phyloP scores from a whole-genome alignment of 2,329 filamentous ascomycete genomes.

The Claviceps fusiformis region DNA sequence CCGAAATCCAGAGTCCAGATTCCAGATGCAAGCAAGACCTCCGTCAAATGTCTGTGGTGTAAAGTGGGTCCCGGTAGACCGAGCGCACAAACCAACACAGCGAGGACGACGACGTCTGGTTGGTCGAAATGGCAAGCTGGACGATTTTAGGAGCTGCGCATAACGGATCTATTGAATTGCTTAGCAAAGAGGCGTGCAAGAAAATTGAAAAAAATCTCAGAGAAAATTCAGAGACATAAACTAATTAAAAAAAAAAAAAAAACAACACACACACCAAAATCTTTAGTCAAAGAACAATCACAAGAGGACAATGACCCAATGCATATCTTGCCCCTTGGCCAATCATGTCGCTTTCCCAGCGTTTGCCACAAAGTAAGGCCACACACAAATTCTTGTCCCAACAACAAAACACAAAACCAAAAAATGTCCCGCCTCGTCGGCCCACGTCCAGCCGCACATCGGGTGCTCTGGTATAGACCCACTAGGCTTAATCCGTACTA shows the following conservation, averaged over 20 bases:
- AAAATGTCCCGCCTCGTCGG: not conserved
- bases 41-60: not conserved
- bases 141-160: not conserved
- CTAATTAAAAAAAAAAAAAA: too few species aligned
- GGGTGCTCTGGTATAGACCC: not conserved
- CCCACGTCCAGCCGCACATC: conserved; percentile 2
- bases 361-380: not conserved
- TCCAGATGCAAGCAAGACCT: too few species aligned
- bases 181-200: too few species aligned
- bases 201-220: too few species aligned
- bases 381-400: not conserved
- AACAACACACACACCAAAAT: too few species aligned
- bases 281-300: too few species aligned
- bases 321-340: not conserved
- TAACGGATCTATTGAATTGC: not conserved
- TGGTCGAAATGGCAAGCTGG: not conserved
- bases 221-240: too few species aligned
- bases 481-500: conserved; percentile 16
- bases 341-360: not conserved
- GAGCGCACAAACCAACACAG: conserved; percentile 1
- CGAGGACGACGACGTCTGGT: not conserved
- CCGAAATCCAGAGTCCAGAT: too few species aligned
- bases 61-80: conserved; percentile 1
- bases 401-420: not conserved
- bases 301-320: too few species aligned